Base-by-base conservation (phyloP, 2,329 filamentous ascomycete genomes). In the Ophiostoma sp. region DNA sequence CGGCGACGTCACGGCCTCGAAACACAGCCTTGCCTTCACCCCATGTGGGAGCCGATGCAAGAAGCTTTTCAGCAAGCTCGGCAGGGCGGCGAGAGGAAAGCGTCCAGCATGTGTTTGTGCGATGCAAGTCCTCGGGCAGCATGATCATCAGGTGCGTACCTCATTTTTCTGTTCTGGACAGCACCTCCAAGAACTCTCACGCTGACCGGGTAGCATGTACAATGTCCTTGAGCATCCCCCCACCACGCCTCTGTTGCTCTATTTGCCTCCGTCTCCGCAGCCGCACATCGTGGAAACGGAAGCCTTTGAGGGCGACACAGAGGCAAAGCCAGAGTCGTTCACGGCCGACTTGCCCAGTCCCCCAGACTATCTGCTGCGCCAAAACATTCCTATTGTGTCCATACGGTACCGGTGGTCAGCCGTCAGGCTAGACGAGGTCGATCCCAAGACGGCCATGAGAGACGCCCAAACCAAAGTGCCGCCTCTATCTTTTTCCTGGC, bases 341-440 rank as follows among this genome's bases (percentile, higher is more conserved):
- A 10, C 23, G 15, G 72, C 74, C 8, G 72, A 75, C 2, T 70
- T 73, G 17, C 72, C 74, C 15, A 70, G 74, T 11, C 71, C 77
- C 41, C 73, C 84, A 33, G 81, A 84, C 36, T 73, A 73, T 11
- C 84, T 83, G 71, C 77, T 83, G 41, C 78, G 76, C 15, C 77
- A 60, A 17, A 57, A 76, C 17, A 79, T 79, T 48, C 81, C 86
- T 1, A 81, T 85, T 0, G 86, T 83, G 6, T 82, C 82, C 70
- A 85, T 89, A 75, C 85, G 87, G 75, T 89, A 89, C 76, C 81
- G 87, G 20, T 89, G 87, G 87, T 76, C 76, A 8, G 39, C 48
- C 4, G 36, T 39, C 20, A 27, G 2, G 17, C 20, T 64, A 4
- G 31, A 64, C 17, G 60, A 10, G 13, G 20, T 33, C 60, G 33